Conservation (phyloP, 108 stramenopile species). For the Hondaea fermentalgiana region DNA sequence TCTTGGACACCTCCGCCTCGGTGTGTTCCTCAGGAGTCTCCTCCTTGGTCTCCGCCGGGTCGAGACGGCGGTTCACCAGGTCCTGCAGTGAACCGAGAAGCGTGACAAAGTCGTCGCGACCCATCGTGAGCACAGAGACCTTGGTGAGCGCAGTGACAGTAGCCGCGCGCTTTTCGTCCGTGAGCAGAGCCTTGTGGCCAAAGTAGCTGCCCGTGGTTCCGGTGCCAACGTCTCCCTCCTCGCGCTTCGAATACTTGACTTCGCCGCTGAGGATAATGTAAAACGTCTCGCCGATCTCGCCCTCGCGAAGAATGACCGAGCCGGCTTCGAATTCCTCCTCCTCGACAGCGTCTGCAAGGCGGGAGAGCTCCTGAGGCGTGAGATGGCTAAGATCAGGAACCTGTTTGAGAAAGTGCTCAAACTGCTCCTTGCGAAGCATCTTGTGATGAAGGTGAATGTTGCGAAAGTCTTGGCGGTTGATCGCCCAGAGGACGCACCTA, state of each 20-base stretch:
- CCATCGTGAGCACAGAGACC: slow-evolving; percentile 12
- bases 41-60: no score
- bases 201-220: slow-evolving; percentile 1
- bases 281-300: slow-evolving; percentile 70
- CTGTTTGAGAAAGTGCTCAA: slow-evolving; percentile 62
- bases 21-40: background rate
- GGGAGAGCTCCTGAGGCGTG: background rate
- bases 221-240: background rate
- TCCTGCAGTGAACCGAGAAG: slow-evolving; percentile 8
- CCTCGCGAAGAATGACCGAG: slow-evolving; percentile 63
- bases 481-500: slow-evolving; percentile 65
- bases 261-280: slow-evolving; percentile 65
- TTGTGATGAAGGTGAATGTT: slow-evolving; percentile 40
- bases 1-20: background rate
- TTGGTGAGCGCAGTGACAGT: slow-evolving; percentile 10
- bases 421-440: slow-evolving; percentile 42
- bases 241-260: background rate
- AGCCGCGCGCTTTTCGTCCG: slow-evolving; percentile 27
- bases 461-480: slow-evolving; percentile 71
- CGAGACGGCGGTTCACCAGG: background rate
- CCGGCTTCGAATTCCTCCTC: slow-evolving; percentile 45
- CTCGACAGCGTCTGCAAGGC: slow-evolving; percentile 25
- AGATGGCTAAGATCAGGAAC: background rate
- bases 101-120: slow-evolving; percentile 15
- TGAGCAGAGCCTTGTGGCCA: slow-evolving; percentile 27